Base-by-base conservation (phyloP, 208 protist genomes). In the Tetramitus jugosus region DNA sequence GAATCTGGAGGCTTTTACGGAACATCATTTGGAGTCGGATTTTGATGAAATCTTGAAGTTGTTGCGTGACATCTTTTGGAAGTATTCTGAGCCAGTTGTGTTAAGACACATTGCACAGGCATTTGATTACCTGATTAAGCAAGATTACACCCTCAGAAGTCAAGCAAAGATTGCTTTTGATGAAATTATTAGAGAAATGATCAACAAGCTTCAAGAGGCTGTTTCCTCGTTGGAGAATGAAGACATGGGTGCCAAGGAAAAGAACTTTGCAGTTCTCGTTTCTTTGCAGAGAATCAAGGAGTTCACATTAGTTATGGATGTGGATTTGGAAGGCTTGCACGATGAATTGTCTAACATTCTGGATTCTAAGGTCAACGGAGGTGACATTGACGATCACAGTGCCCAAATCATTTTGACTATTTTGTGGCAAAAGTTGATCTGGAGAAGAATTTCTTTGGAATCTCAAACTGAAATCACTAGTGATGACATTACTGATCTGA, bases 151-250 rank as follows among this genome's bases (percentile, higher is more conserved):
- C n/a, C 20, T 68, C 1, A 42, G 29, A 68, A 43, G 35, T 43
- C 35, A 68, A 6, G 62, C 62, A 1, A 4, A 42, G 29, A 23
- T n/a, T 14, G 8, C 7, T 39, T 68, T 43, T 43, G 29, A 68
- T 68, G 62, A 68, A n/a, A 10, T 68, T 7, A 23, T 68, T 23
- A 68, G 62, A 68, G 62, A 68, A 29, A 43, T 42, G 37, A n/a
- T 29, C 23, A 39, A 31, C 13, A 31, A 43, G 29, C 29, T 68
- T 2, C 39, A 68, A 26, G 35, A 68, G 23, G 35, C 62, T 29
- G 62, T 68, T 26, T 17, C 20, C 26, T 14, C 62, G 29, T 13
- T 68, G 14, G 4, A 49, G 45, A 17, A 49, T 49, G 45, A 49
- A 49, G 45, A 49, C 14, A 49, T 49, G 4, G 45, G 14, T 49